Evolutionary conservation across 78 protist genomes (phyloP), one percentile per base, ranked within the genome.

Genomic region (Planoprotostelium fungivorum): DNA sequence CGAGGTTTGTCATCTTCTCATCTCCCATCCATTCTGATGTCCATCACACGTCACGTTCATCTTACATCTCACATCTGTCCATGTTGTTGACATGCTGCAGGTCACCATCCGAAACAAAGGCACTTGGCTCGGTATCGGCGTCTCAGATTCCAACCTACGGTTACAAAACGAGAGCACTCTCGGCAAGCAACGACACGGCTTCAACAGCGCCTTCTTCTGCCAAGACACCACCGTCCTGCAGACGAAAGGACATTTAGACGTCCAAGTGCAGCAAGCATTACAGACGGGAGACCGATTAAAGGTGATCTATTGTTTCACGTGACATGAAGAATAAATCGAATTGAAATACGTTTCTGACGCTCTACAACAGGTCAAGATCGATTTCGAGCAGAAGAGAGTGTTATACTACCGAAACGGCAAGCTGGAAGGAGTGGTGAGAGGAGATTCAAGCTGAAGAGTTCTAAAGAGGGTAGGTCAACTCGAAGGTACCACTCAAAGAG

Each of bases 161-260:
- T 16, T 51, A 25, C 73, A 51, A 16, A 51, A 51, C 73, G 5
- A 5, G 16, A 5, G 5, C 73, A 51, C 73, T 51, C 16, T 51
- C 31, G 73, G 73, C 5, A 51, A 5, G 16, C 73, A 51, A 16
- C 5, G 31, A 51, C 73, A 51, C 16, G 5, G 73, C 16, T 5
- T 51, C 73, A 51, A 51, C 73, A 51, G 73, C 73, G 73, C 73
- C 73, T 51, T 51, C 73, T 51, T 51, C 73, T 51, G 73, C 73
- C 73, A 51, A 51, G 73, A 51, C 16, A 25, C 73, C 16, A 51
- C 73, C 73, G 16, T 51, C 73, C 5, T 51, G 5, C 73, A 51
- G 73, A 51, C 16, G 73, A 51, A 51, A 51, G 16, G 16, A 5
- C 16, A 5, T 16, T 51, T 16, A 5, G 16, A 16, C 73, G 73